Conservation (phyloP, 2,329 filamentous ascomycete species). For the Curvularia sp. region DNA sequence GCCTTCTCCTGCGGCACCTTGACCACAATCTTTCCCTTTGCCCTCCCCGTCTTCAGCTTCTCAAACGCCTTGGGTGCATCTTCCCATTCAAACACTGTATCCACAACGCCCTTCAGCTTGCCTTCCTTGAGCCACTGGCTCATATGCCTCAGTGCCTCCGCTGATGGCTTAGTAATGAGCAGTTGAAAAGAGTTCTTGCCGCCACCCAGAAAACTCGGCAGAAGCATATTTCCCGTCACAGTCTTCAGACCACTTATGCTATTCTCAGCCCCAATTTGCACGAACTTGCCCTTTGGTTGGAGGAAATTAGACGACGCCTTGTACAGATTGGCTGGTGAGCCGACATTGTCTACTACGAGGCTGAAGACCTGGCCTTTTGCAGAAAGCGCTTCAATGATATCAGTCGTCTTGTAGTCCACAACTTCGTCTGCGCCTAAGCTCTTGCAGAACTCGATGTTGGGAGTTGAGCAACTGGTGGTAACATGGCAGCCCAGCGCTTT, state of each 20-base stretch:
- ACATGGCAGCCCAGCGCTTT: slow-evolving; percentile 67
- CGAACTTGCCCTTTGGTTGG: slow-evolving; percentile 57
- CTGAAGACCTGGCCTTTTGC: slow-evolving; percentile 59
- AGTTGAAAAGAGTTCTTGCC: slow-evolving; percentile 56
- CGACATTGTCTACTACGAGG: slow-evolving; percentile 66
- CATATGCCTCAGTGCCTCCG: slow-evolving; percentile 58
- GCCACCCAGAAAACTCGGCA: slow-evolving; percentile 59
- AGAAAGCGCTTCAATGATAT: slow-evolving; percentile 58
- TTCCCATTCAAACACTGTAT: slow-evolving; percentile 63
- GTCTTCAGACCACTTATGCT: slow-evolving; percentile 35
- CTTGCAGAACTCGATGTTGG: slow-evolving; percentile 64
- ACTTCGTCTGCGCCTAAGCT: slow-evolving; percentile 68
- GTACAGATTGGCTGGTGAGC: slow-evolving; percentile 60
- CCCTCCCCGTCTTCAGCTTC: slow-evolving; percentile 62
- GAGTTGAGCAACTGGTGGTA: slow-evolving; percentile 63
- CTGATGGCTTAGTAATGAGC: slow-evolving; percentile 48
- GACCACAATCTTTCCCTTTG: slow-evolving; percentile 66
- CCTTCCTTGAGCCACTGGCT: slow-evolving; percentile 64
- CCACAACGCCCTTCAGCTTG: slow-evolving; percentile 64
- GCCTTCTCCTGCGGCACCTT: slow-evolving; percentile 36
- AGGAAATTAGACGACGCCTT: slow-evolving; percentile 61
- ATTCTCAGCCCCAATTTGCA: slow-evolving; percentile 35
- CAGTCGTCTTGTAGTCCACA: slow-evolving; percentile 63
- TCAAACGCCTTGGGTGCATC: slow-evolving; percentile 65
- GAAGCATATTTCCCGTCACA: slow-evolving; percentile 49